These are phyloP conservation scores for Juncus effusus DNA, from an alignment of 176 grass and related monocot genomes.

Conservation along the genomic window DNA sequence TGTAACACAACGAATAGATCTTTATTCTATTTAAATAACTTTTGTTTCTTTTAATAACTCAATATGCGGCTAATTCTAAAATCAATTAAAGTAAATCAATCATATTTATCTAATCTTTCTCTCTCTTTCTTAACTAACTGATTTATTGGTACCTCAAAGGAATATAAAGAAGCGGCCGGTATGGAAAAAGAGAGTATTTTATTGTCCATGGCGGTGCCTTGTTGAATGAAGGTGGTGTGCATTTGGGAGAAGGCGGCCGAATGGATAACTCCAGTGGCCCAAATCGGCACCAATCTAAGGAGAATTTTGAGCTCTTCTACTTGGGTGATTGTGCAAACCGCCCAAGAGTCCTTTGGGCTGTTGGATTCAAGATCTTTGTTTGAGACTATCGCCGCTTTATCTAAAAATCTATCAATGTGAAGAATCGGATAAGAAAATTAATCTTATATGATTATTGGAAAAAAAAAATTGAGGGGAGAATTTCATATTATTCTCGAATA, in stretches of 20 bases:
- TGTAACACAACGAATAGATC: no score
- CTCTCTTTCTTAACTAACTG: background rate
- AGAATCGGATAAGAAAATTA: background rate
- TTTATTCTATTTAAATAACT: no score
- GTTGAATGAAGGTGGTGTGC: conserved; percentile 86
- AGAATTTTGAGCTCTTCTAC: conserved; percentile 85
- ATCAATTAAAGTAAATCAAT: no score
- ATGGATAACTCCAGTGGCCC: conserved; percentile 60
- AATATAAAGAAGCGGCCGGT: conserved; percentile 66
- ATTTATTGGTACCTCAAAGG: conserved; percentile 38
- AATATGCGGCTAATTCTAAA: no score
- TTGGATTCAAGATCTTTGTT: conserved; percentile 31
- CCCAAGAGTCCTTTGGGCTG: conserved; percentile 35
- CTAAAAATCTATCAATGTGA: conserved; percentile 49
- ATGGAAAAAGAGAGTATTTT: conserved; percentile 46
- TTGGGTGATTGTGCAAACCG: conserved; percentile 54
- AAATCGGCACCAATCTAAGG: conserved; percentile 69
- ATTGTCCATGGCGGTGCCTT: conserved; percentile 69
- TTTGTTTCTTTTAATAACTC: no score
- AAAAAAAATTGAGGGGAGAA: conserved; percentile 8
- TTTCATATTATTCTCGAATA: background rate
- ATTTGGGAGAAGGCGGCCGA: conserved; percentile 53
- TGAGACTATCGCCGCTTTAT: conserved; percentile 70
- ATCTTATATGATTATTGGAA: background rate
- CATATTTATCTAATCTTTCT: no score